Conservation (phyloP, 768 basidiomycete species). For the Daedalea quercina region DNA sequence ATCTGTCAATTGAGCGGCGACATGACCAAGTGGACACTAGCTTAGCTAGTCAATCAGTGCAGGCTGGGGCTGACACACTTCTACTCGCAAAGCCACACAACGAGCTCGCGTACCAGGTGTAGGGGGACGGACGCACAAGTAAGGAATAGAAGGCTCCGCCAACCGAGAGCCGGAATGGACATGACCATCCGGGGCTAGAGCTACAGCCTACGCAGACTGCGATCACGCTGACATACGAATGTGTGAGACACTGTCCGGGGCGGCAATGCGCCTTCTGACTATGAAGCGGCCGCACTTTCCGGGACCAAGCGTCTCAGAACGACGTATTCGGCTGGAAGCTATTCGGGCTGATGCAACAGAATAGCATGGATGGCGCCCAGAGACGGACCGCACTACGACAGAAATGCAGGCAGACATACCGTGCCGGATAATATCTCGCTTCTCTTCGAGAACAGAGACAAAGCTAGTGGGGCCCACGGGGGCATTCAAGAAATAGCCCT, state of each 20-base stretch:
- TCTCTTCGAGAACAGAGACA: constrained; percentile 73
- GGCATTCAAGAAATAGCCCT: constrained; percentile 87
- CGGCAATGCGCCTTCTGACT: not conserved
- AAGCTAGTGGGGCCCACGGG: constrained; percentile 70
- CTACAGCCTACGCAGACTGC: not conserved
- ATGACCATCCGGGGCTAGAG: not conserved
- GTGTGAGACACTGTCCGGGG: not conserved
- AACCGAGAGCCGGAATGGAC: not conserved
- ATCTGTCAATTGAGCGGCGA: not conserved
- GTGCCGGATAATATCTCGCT: constrained; percentile 82
- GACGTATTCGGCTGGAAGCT: not conserved
- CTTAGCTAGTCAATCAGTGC: not conserved
- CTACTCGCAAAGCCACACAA: not conserved
- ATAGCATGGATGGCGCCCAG: not conserved
- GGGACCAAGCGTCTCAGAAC: not conserved
- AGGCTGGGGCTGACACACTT: not conserved
- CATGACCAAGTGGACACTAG: not conserved
- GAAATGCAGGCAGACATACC: constrained; percentile 39
- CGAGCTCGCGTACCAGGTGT: not conserved
- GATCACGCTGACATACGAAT: not conserved
- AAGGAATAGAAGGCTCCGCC: not conserved
- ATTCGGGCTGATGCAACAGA: not conserved
- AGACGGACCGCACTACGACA: not conserved
- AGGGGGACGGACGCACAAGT: not conserved
- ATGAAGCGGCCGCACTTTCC: not conserved